phyloP scores from a whole-genome alignment of 1,139 yeast species.

The Wickerhamiella infanticola region DNA sequence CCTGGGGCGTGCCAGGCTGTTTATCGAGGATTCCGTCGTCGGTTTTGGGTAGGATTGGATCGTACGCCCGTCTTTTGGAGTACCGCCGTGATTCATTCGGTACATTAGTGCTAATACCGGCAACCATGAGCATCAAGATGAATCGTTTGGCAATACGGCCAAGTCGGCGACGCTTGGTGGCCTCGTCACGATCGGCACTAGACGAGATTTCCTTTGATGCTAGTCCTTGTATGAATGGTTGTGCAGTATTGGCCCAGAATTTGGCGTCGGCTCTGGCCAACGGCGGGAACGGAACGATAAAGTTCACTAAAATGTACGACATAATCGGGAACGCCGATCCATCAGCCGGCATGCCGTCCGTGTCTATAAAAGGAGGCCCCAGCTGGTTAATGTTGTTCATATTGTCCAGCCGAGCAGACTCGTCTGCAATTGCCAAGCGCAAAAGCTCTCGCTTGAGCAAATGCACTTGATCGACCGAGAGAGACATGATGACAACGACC shows the following conservation, averaged over 20 bases:
- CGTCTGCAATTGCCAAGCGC: constrained; percentile 43
- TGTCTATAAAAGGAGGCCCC: constrained; percentile 51
- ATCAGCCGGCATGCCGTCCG: constrained; percentile 7
- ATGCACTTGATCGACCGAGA: constrained; percentile 39
- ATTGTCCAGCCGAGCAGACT: constrained; percentile 42
- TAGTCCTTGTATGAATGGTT: constrained; percentile 64
- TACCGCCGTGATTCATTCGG: neutral
- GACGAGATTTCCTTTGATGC: constrained; percentile 54
- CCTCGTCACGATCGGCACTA: constrained; percentile 53
- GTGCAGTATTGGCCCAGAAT: constrained; percentile 71
- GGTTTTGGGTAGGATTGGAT: neutral
- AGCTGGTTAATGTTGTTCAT: constrained; percentile 45
- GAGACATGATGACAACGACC: neutral
- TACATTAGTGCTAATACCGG: constrained; percentile 47
- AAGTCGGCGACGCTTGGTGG: constrained; percentile 55
- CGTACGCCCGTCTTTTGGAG: neutral
- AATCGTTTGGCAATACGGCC: constrained; percentile 46
- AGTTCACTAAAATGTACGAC: constrained; percentile 46
- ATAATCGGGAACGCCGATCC: constrained; percentile 43
- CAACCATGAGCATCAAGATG: constrained; percentile 52
- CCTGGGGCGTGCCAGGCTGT: neutral
- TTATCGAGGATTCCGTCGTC: neutral
- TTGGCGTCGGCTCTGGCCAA: constrained; percentile 36
- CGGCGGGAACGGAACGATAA: constrained; percentile 60
- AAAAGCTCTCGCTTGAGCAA: constrained; percentile 69